Evolutionary conservation across 257 asterid species (phyloP).

Genomic region (Plantago ovata): DNA sequence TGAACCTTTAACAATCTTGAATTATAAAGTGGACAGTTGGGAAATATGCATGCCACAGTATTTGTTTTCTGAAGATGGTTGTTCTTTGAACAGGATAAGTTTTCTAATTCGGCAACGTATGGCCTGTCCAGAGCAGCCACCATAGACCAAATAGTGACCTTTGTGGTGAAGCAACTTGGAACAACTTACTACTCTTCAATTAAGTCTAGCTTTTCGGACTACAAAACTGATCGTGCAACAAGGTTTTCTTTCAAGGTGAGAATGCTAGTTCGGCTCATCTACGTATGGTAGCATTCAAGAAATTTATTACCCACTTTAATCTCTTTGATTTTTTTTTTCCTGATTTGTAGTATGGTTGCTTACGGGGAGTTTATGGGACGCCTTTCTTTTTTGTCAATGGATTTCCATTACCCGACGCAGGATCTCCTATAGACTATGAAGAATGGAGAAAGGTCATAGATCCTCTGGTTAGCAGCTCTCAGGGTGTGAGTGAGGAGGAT

Average conservation of each 20-base stretch:
- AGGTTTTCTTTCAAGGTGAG: conserved; percentile 80
- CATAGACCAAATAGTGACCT: conserved; percentile 27
- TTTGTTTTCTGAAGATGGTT: conserved; percentile 11
- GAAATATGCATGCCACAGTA: background rate
- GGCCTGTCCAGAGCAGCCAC: conserved; percentile 49
- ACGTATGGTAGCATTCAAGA: background rate
- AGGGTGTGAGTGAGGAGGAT: background rate
- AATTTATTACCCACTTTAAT: background rate
- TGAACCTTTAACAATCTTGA: too few species aligned
- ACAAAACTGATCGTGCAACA: conserved; percentile 53
- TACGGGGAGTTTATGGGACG: conserved; percentile 81
- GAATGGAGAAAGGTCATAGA: conserved; percentile 62
- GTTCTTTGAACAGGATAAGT: conserved; percentile 46
- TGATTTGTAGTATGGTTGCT: conserved; percentile 65
- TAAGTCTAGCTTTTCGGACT: conserved; percentile 48
- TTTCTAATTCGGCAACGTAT: conserved; percentile 46
- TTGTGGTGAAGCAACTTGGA: conserved; percentile 43
- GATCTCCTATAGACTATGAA: conserved; percentile 40
- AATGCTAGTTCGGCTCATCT: background rate
- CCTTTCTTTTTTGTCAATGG: conserved; percentile 91
- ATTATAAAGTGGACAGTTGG: too few species aligned
- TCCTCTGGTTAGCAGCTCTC: conserved; percentile 43
- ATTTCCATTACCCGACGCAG: conserved; percentile 71
- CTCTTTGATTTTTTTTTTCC: background rate
- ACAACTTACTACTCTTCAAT: conserved; percentile 37